Evolutionary conservation across 2,329 filamentous ascomycete species (phyloP), one percentile per base, ranked within the genome.

Genomic region (Alternaria dauci): DNA sequence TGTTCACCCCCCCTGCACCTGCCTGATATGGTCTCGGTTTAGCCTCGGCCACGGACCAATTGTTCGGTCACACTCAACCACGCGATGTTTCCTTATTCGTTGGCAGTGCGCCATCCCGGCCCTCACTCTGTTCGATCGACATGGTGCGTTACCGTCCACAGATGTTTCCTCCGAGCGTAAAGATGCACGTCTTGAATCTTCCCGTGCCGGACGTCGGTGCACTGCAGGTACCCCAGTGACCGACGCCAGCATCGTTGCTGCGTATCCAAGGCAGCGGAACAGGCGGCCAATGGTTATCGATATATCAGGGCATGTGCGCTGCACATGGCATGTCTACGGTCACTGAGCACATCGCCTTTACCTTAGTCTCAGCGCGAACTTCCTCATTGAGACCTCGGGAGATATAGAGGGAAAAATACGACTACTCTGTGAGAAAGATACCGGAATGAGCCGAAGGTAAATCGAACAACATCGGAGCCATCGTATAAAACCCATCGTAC

Each of bases 1-100:
- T 28, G 26, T 46, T 11, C 26, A 34, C 36, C 26, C 14, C 41
- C 62, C 62, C 44, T 58, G 44, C 55, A 71, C 68, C 67, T 70
- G 66, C 68, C 68, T 66, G 47, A 62, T 65, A 55, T 30, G 58
- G 61, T 54, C 36, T 16, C 54, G 57, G 57, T 55, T 56, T 64
- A 63, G 63, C 52, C 42, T 55, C 52, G 54, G 58, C 51, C 50
- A 56, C 42, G 20, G 39, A 50, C 63, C 56, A 70, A 63, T 68
- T 48, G 57, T 59, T 18, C 26, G 12, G 36, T 44, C 23, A 47
- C 47, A 41, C 23, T 41, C 58, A 63, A 53, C 55, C 68, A 63
- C 44, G 54, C 56, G 32, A 51, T 41, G 47, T 34, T 26, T 23
- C 46, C 43, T 48, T 25, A 63, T 64, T 66, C 46, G 63, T 20